Base-by-base conservation (phyloP, 495 filamentous ascomycete genomes). In the Sabuloglossum arenarium region DNA sequence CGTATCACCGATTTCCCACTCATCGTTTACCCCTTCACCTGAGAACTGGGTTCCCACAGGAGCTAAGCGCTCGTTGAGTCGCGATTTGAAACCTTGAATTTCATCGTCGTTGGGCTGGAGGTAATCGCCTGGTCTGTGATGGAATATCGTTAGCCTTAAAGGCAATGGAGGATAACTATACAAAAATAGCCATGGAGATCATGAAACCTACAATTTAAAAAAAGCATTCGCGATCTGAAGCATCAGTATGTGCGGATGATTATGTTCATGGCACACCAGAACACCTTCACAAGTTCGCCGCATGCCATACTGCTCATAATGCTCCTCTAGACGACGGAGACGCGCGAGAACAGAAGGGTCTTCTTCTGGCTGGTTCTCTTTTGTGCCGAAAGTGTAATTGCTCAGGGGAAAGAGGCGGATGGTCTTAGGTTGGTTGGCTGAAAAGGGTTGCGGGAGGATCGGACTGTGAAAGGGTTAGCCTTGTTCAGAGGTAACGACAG, bases 191-290 rank as follows among this genome's bases (percentile, higher is more conserved):
- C 42, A 51, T n/a, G 25, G 49, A 21, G 5, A 32, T n/a, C 29
- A 37, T 21, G 29, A 43, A n/a, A 61, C 74, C 12, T 73, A 86
- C 70, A 97, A 77, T 71, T 98, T 98, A 73, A 97, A 97, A 69
- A 98, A 98, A 4, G 91, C 90, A 70, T 98, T 98, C 24, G 91
- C 91, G 59, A 98, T 98, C 73, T 97, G 91, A 60, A 97, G 75
- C 93, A 96, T 97, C 63, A 96, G 69, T 54, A 97, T 91, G 65
- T 97, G 91, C 0, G 91, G 91, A 67, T 96, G 91, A 67, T 95
- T 96, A 72, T 97, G 90, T 68, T 98, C 91, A 65, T 98, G 91
- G 69, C 91, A 98, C 59, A 98, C 86, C 11, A 98, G 76, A 56
- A 98, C 81, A 56, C 91, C 91, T 71, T 98, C 91, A 67, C 90